Evolutionary conservation across 805 yeast genomes (phyloP).

Genomic region (Priceomyces castillae): DNA sequence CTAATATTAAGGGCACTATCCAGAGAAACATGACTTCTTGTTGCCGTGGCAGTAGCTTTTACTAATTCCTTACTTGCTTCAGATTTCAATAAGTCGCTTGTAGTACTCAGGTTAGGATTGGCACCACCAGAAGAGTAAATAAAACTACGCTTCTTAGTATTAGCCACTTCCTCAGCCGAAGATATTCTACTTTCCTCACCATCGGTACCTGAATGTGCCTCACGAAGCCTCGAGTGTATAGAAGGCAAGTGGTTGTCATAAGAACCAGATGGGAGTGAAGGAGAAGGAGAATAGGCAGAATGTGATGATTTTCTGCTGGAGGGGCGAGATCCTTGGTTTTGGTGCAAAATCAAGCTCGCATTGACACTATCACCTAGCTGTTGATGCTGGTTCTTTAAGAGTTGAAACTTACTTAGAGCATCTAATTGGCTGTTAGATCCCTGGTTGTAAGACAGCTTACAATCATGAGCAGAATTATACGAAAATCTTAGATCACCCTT

Average conservation of each 20-base stretch:
- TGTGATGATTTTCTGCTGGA: constrained; percentile 32
- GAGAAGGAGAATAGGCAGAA: constrained; percentile 22
- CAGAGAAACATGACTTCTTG: constrained; percentile 11
- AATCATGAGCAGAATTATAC: constrained; percentile 13
- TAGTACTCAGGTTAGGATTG: not conserved
- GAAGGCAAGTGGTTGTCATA: constrained; percentile 31
- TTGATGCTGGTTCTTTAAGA: constrained; percentile 51
- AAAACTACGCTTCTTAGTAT: constrained; percentile 3
- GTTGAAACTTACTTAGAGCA: constrained; percentile 51
- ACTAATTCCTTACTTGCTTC: constrained; percentile 14
- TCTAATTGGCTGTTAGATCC: constrained; percentile 33
- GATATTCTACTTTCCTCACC: constrained; percentile 3
- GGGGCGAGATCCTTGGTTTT: constrained; percentile 20
- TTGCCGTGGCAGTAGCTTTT: constrained; percentile 23
- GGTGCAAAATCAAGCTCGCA: constrained; percentile 44
- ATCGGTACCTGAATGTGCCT: constrained; percentile 12
- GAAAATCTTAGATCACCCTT: constrained; percentile 49
- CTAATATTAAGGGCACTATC: constrained; percentile 1
- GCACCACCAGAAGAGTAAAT: constrained; percentile 1
- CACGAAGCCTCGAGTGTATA: constrained; percentile 31
- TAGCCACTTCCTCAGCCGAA: not conserved
- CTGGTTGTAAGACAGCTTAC: constrained; percentile 10
- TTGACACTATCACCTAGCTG: constrained; percentile 54
- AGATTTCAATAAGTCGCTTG: constrained; percentile 14
- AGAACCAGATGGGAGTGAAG: constrained; percentile 20